A percentile compares a stretch with the other conserved stretches of the same genome.
phyloP scores from a whole-genome alignment of 1,284 basidiomycete species.

The Ceratorhiza oryzae-sativae region DNA sequence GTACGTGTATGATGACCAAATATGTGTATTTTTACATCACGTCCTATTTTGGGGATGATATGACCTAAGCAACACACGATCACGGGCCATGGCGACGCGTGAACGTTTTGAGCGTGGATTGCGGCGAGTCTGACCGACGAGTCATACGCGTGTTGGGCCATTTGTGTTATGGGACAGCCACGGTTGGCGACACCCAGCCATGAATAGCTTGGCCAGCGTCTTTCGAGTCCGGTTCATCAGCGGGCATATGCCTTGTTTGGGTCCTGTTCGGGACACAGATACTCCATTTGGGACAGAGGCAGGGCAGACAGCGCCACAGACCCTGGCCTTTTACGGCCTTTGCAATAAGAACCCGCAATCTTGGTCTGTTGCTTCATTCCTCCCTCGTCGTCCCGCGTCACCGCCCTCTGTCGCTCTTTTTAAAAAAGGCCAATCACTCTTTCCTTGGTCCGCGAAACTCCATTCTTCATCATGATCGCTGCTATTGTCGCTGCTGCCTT shows the following conservation, averaged over 20 bases:
- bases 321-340: neutral
- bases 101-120: neutral
- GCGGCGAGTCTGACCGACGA: conserved; percentile 3
- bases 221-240: neutral
- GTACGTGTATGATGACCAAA: neutral
- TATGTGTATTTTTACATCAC: neutral
- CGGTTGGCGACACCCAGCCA: neutral
- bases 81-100: neutral
- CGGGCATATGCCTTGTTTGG: neutral
- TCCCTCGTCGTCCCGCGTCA: neutral
- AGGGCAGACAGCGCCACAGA: neutral
- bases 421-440: conserved; percentile 5
- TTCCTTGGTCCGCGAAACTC: neutral
- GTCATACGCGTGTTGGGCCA: neutral
- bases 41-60: neutral
- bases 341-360: neutral
- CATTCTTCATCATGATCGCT: conserved; percentile 8
- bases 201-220: neutral
- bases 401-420: conserved; percentile 6
- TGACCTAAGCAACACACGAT: neutral
- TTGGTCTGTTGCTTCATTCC: conserved; percentile 3
- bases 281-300: neutral
- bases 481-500: conserved; percentile 2
- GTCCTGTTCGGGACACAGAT: neutral
- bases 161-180: neutral